phyloP scores from a whole-genome alignment of 2,329 filamentous ascomycete species.

The Colletotrichum filicis region DNA sequence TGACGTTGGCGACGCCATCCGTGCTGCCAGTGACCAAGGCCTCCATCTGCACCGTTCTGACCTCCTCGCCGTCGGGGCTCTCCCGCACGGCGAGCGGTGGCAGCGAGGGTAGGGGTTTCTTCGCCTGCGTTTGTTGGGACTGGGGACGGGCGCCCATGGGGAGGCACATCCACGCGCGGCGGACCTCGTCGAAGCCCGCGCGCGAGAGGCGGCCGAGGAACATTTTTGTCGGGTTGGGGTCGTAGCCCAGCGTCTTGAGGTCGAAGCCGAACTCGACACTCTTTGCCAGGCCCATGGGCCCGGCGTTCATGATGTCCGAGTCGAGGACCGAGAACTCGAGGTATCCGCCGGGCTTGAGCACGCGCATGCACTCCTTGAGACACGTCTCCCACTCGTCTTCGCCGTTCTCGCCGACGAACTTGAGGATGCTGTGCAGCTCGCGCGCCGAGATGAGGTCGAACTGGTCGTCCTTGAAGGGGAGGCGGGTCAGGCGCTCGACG shows the following conservation, averaged over 20 bases:
- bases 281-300: slow-evolving; percentile 81
- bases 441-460: slow-evolving; percentile 95
- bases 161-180: slow-evolving; percentile 88
- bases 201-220: slow-evolving; percentile 81
- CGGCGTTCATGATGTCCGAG: slow-evolving; percentile 88
- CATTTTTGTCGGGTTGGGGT: slow-evolving; percentile 82
- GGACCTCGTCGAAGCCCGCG: slow-evolving; percentile 82
- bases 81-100: slow-evolving; percentile 40
- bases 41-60: slow-evolving; percentile 65
- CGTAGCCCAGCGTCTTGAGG: slow-evolving; percentile 89
- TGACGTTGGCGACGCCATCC: slow-evolving; percentile 77
- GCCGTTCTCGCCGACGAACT: slow-evolving; percentile 73
- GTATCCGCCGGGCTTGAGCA: slow-evolving; percentile 92
- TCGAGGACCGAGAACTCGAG: slow-evolving; percentile 93
- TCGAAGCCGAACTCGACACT: slow-evolving; percentile 93
- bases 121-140: slow-evolving; percentile 42
- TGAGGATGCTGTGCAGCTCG: slow-evolving; percentile 86
- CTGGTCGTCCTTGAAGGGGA: slow-evolving; percentile 86
- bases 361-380: slow-evolving; percentile 86
- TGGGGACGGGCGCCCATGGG: slow-evolving; percentile 76
- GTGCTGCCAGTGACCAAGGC: slow-evolving; percentile 72
- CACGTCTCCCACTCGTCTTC: slow-evolving; percentile 90
- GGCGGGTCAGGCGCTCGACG: slow-evolving; percentile 79
- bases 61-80: slow-evolving; percentile 52
- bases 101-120: slow-evolving; percentile 37